Base-by-base conservation (phyloP, 169 alveolate species). In the Eimeria maxima region DNA sequence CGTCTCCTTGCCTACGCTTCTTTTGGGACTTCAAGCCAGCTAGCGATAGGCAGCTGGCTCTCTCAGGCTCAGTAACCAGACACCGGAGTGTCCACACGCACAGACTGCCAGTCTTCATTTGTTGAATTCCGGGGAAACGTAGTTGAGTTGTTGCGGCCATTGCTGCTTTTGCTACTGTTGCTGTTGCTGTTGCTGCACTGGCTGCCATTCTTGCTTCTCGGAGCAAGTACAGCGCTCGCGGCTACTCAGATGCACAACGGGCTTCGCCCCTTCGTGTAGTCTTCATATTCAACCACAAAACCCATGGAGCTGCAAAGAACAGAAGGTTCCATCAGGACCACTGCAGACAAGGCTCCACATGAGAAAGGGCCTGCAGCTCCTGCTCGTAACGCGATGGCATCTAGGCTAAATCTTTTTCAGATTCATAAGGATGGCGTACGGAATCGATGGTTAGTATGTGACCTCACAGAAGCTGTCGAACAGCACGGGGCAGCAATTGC, bases 111-210 rank as follows among this genome's bases (percentile, higher is more conserved):
- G 74, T n/a, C 8, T 65, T 13, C 42, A n/a, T 27, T 67, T 67
- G 13, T 27, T 3, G 76, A 38, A n/a, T 5, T 27, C 45, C 42
- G 22, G 74, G 16, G 5, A 27, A 67, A 10, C 45, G 20, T 14
- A 67, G 20, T 67, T 67, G 76, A 18, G 44, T 4, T 45, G 38
- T 1, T 33, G 2, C 38, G 38, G 38, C 1, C 38, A 33, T 33
- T 71, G 84, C 84, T 38, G 57, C 50, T 38, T 8, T 29, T 73
- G 18, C 53, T 73, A 18, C 53, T 73, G 84, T 16, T 73, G 84
- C 11, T 38, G 84, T n/a, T 73, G 84, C 84, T 73, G 84, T 55
- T 73, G 84, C 84, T 73, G 55, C 29, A 38, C 2, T 42, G 16
- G 29, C 84, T 38, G 84, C 57, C 29, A 42, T 29, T 33, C 33